Evolutionary conservation across 1,139 yeast species (phyloP).

Genomic region (Yamadazyma blattariae): DNA sequence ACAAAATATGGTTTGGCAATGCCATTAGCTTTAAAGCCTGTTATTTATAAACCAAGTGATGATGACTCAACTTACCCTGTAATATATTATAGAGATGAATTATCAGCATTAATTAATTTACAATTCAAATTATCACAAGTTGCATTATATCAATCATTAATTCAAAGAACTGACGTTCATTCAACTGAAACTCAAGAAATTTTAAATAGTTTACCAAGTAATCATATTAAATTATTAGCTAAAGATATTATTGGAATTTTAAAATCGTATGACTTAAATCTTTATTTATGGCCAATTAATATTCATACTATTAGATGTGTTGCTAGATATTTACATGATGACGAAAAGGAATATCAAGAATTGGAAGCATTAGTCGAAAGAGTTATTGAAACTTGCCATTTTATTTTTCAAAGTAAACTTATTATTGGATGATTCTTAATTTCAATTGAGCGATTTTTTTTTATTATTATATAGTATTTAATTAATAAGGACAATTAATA

Average conservation of each 20-base stretch:
- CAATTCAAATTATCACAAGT: conserved; percentile 32
- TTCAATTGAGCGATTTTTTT: no score
- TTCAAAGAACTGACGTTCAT: conserved; percentile 18
- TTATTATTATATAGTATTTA: no score
- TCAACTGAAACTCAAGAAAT: conserved; percentile 18
- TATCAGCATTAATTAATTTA: conserved; percentile 31
- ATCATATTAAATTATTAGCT: conserved; percentile 27
- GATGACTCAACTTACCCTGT: conserved; percentile 24
- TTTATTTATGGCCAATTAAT: conserved; percentile 34
- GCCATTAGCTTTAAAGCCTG: conserved; percentile 31
- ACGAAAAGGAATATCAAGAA: conserved; percentile 23
- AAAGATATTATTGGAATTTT: conserved; percentile 38
- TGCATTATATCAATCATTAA: conserved; percentile 28
- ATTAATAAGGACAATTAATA: no score
- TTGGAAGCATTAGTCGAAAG: conserved; percentile 25
- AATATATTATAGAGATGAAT: conserved; percentile 34
- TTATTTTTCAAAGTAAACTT: conserved; percentile 17
- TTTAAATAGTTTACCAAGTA: conserved; percentile 21
- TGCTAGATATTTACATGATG: conserved; percentile 26
- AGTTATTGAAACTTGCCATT: conserved; percentile 25
- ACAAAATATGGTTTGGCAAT: conserved; percentile 29
- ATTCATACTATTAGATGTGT: conserved; percentile 32
- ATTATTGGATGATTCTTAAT: no score
- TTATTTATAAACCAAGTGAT: conserved; percentile 26
- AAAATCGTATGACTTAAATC: conserved; percentile 32